phyloP scores from a whole-genome alignment of 345 rosid genomes.

The Aquilaria sinensis region DNA sequence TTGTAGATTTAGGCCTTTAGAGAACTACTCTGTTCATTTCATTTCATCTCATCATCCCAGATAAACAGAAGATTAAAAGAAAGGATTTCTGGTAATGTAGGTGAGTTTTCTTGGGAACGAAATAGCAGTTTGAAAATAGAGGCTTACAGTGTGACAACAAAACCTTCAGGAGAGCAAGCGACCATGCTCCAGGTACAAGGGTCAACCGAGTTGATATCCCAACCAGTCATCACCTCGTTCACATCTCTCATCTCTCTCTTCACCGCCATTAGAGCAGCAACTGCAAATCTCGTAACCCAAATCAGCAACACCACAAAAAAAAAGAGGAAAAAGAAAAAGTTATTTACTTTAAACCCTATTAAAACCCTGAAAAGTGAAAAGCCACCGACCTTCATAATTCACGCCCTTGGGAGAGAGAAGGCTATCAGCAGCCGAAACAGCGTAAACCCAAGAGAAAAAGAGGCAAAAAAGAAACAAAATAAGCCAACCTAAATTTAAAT shows the following conservation, averaged over 20 bases:
- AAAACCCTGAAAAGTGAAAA: background rate
- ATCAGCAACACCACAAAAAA: background rate
- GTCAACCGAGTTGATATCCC: constrained; percentile 98
- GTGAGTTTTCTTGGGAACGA: constrained; percentile 4
- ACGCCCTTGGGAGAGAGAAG: constrained; percentile 96
- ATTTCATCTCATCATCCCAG: too few relatives aligned
- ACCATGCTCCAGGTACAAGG: constrained; percentile 99
- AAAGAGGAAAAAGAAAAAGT: background rate
- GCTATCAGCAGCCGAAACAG: constrained; percentile 41
- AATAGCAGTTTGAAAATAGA: background rate
- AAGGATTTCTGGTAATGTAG: background rate
- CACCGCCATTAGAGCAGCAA: constrained; percentile 88
- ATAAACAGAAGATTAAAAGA: too few relatives aligned
- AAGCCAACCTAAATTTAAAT: constrained; percentile 12
- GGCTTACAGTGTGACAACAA: constrained; percentile 40
- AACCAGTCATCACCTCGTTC: constrained; percentile 55
- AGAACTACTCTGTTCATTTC: too few relatives aligned
- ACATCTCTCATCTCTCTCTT: constrained; percentile 75
- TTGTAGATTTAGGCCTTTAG: too few relatives aligned
- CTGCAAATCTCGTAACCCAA: constrained; percentile 21
- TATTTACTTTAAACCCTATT: background rate
- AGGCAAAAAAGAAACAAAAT: constrained; percentile 28
- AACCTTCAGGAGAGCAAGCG: constrained; percentile 76
- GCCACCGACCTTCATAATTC: constrained; percentile 70
- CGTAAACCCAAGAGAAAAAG: constrained; percentile 20